Evolutionary conservation across 2,329 filamentous ascomycete species (phyloP).

Genomic region (Penicillium aurantiogriseum): DNA sequence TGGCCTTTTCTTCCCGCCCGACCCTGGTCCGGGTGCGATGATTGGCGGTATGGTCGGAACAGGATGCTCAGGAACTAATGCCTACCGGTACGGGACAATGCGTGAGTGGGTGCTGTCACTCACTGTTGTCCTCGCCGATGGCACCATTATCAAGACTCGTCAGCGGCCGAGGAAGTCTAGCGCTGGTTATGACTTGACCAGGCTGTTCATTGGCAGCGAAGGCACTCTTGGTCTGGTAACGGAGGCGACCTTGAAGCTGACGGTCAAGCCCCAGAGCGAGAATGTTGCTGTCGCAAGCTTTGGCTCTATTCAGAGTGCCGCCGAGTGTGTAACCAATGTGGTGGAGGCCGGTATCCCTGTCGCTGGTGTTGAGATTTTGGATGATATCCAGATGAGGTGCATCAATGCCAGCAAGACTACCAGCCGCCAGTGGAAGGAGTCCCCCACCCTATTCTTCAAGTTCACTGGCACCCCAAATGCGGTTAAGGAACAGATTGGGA

Average conservation of each 20-base stretch:
- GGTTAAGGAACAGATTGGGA: constrained; percentile 63
- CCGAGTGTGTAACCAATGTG: constrained; percentile 75
- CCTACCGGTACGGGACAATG: constrained; percentile 92
- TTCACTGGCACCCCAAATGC: constrained; percentile 64
- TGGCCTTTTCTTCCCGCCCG: constrained; percentile 86
- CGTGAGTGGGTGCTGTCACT: constrained; percentile 86
- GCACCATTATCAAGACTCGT: constrained; percentile 83
- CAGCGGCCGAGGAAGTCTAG: constrained; percentile 86
- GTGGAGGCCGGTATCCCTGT: constrained; percentile 79
- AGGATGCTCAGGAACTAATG: constrained; percentile 70
- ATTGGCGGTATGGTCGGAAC: constrained; percentile 70
- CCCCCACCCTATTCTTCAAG: constrained; percentile 72
- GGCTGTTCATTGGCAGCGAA: constrained; percentile 85
- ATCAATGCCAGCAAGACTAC: constrained; percentile 56
- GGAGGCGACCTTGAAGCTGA: constrained; percentile 84
- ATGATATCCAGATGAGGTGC: constrained; percentile 82
- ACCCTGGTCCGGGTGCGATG: constrained; percentile 86
- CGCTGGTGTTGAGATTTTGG: constrained; percentile 87
- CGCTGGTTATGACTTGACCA: constrained; percentile 87
- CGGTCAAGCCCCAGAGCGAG: constrained; percentile 73
- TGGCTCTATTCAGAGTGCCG: constrained; percentile 64
- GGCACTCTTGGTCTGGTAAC: constrained; percentile 89
- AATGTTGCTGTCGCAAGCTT: constrained; percentile 77
- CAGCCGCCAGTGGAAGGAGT: constrained; percentile 61
- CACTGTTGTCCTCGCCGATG: constrained; percentile 86